Conservation (phyloP, 441 rosid genomes). For the Viola pubescens region DNA sequence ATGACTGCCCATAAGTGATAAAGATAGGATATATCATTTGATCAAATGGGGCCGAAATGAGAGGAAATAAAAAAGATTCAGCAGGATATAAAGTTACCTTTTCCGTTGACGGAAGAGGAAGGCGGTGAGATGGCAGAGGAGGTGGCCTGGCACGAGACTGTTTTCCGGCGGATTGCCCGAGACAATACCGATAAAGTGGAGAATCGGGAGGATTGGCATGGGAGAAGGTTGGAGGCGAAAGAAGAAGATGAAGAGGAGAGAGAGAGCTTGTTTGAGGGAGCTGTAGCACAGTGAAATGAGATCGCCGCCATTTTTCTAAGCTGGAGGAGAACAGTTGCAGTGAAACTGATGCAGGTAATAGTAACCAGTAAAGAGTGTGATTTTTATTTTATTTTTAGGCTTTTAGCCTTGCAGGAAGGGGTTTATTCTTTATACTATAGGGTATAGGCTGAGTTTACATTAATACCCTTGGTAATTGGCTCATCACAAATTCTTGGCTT, state of each 20-base stretch:
- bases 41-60: neutral
- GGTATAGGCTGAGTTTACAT: neutral
- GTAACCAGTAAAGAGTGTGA: no score
- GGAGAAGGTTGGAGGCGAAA: conserved; percentile 24
- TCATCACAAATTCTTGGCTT: no score
- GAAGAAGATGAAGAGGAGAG: conserved; percentile 40
- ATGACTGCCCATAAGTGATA: neutral
- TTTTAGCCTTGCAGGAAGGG: neutral
- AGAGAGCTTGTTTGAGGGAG: conserved; percentile 32
- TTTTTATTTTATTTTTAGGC: no score
- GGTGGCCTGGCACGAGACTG: conserved; percentile 56
- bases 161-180: conserved; percentile 31
- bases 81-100: conserved; percentile 26
- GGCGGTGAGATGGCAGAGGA: conserved; percentile 46
- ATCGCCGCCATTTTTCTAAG: conserved; percentile 56
- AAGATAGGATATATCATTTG: neutral
- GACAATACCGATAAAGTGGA: conserved; percentile 30
- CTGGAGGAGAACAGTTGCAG: conserved; percentile 2
- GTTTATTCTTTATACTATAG: no score
- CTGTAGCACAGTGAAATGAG: conserved; percentile 30
- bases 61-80: neutral
- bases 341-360: neutral
- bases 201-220: conserved; percentile 20
- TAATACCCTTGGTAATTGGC: neutral
- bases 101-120: conserved; percentile 35